A percentile compares a stretch with the other conserved stretches of the same genome.
Evolutionary conservation across 2,329 filamentous ascomycete genomes (phyloP).

Genomic region (Colletotrichum nymphaeae): DNA sequence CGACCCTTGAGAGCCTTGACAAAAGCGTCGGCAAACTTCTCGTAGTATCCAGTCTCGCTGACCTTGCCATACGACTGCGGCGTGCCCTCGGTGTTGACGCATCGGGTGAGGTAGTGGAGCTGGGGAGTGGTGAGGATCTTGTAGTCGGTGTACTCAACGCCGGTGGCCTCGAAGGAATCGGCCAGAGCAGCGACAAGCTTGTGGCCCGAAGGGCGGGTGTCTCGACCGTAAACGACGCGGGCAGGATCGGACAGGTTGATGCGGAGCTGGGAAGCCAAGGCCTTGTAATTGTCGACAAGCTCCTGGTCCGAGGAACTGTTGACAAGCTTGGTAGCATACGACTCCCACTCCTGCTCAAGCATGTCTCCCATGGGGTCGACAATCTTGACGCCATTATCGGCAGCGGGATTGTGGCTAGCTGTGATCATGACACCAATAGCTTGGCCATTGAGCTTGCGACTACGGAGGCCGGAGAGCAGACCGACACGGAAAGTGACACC

Average conservation of each 20-base stretch:
- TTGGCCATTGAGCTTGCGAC: slow-evolving; percentile 88
- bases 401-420: slow-evolving; percentile 89
- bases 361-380: slow-evolving; percentile 98
- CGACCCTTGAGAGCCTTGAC: slow-evolving; percentile 82
- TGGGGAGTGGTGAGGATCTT: slow-evolving; percentile 97
- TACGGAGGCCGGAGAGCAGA: slow-evolving; percentile 87
- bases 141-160: slow-evolving; percentile 82
- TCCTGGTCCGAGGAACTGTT: slow-evolving; percentile 83
- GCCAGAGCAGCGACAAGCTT: slow-evolving; percentile 83
- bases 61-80: slow-evolving; percentile 88
- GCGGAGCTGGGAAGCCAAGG: slow-evolving; percentile 79
- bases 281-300: slow-evolving; percentile 80
- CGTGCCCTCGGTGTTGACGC: slow-evolving; percentile 91
- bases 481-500: slow-evolving; percentile 94
- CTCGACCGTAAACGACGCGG: slow-evolving; percentile 88
- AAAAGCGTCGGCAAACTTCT: slow-evolving; percentile 90
- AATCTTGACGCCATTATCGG: slow-evolving; percentile 94
- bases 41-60: slow-evolving; percentile 93
- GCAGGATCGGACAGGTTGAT: slow-evolving; percentile 78
- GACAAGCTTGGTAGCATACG: slow-evolving; percentile 86
- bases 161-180: slow-evolving; percentile 81
- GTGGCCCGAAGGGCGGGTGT: slow-evolving; percentile 92
- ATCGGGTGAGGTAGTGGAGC: slow-evolving; percentile 94
- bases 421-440: slow-evolving; percentile 98
- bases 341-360: slow-evolving; percentile 96